Evolutionary conservation across 2,329 filamentous ascomycete genomes (phyloP).

Genomic region (Aspergillus tamarii): DNA sequence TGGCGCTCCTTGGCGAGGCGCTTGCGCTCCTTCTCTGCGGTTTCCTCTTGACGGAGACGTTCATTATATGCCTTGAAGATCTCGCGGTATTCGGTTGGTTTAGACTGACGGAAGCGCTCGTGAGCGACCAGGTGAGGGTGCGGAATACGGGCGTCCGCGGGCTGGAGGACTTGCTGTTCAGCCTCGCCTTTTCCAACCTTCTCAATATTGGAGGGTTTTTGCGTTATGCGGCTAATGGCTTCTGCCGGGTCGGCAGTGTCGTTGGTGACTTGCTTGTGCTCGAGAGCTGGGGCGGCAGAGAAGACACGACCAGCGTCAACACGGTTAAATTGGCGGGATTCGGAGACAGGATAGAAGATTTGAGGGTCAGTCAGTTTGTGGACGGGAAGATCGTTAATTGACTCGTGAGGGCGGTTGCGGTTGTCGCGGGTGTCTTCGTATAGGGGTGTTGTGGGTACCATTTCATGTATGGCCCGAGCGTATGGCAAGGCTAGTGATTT

Average conservation of each 20-base stretch:
- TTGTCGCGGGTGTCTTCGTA: conserved; percentile 33
- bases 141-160: conserved; percentile 66
- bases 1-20: conserved; percentile 43
- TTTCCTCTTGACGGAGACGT: conserved; percentile 46
- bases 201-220: conserved; percentile 41
- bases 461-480: conserved; percentile 71
- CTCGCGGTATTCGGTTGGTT: conserved; percentile 38
- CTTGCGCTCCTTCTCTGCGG: conserved; percentile 44
- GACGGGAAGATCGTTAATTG: conserved; percentile 66
- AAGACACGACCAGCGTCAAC: conserved; percentile 67
- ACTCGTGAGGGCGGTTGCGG: conserved; percentile 55
- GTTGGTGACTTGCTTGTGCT: conserved; percentile 25
- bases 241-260: conserved; percentile 37
- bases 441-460: conserved; percentile 73
- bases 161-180: conserved; percentile 57
- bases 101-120: conserved; percentile 48
- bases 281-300: conserved; percentile 46
- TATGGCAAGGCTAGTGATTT: conserved; percentile 79
- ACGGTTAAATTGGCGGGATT: conserved; percentile 67
- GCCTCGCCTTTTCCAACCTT: conserved; percentile 46
- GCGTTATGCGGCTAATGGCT: conserved; percentile 32
- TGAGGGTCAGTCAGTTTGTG: conserved; percentile 58
- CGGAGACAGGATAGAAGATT: conserved; percentile 66
- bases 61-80: conserved; percentile 46
- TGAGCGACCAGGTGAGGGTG: conserved; percentile 61